phyloP scores from a whole-genome alignment of 1,139 yeast species.

The Nakaseomyces delphensis region DNA sequence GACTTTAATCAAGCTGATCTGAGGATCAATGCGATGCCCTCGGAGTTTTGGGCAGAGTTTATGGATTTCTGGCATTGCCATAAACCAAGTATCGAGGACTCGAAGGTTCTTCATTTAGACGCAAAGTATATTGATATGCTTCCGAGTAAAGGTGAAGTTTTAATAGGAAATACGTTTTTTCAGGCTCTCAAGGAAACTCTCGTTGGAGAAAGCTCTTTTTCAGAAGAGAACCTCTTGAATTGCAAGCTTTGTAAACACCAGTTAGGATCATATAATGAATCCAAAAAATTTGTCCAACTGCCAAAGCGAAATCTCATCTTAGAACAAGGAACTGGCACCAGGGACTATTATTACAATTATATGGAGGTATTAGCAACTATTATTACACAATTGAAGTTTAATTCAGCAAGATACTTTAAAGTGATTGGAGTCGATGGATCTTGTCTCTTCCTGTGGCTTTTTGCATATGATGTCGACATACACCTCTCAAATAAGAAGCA shows the following conservation, averaged over 20 bases:
- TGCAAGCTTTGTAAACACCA: background rate
- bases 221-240: background rate
- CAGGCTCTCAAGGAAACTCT: conserved; percentile 14
- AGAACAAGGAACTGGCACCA: background rate
- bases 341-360: background rate
- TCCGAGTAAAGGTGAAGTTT: conserved; percentile 22
- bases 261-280: background rate
- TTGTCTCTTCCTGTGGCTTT: conserved; percentile 20
- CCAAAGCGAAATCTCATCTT: conserved; percentile 23
- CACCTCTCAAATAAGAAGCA: conserved; percentile 10
- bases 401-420: conserved; percentile 5
- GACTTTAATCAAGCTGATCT: conserved; percentile 12
- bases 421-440: background rate
- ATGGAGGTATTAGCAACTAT: background rate
- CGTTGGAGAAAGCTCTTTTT: background rate
- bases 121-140: conserved; percentile 13
- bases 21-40: conserved; percentile 62
- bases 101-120: conserved; percentile 2
- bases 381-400: background rate
- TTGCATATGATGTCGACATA: conserved; percentile 20
- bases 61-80: conserved; percentile 99
- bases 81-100: conserved; percentile 47
- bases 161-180: conserved; percentile 25
- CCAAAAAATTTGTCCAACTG: background rate
- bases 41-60: conserved; percentile 88